These are phyloP conservation scores for Protomyces inundatus DNA, from an alignment of 1,139 yeast genomes.

Conservation along the genomic window DNA sequence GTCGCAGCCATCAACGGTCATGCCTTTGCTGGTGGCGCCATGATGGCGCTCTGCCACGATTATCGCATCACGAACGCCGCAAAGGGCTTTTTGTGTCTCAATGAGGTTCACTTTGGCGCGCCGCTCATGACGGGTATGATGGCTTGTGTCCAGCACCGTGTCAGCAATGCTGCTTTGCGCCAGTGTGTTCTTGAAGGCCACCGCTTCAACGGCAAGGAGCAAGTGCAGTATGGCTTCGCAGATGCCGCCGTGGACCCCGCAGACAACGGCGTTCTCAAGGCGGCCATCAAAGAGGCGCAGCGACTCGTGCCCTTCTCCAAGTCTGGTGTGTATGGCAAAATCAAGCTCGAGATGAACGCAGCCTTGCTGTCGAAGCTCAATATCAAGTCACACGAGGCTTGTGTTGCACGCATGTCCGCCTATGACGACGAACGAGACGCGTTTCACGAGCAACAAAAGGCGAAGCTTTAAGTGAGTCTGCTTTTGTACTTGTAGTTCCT, in stretches of 20 bases:
- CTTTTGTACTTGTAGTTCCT: not conserved
- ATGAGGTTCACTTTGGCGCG: conserved; percentile 41
- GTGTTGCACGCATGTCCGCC: not conserved
- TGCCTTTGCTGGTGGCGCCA: conserved; percentile 44
- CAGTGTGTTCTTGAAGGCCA: conserved; percentile 8
- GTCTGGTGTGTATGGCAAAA: conserved; percentile 7
- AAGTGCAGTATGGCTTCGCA: not conserved
- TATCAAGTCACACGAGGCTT: not conserved
- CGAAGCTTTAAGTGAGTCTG: not conserved
- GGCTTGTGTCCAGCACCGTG: not conserved
- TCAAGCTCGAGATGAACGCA: conserved; percentile 3
- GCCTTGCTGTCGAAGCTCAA: not conserved
- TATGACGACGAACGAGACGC: conserved; percentile 1
- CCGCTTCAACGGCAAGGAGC: conserved; percentile 6
- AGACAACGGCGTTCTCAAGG: conserved; percentile 1
- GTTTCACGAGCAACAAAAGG: not conserved
- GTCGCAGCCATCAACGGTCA: conserved; percentile 42
- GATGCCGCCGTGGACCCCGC: conserved; percentile 3
- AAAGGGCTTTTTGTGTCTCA: conserved; percentile 41
- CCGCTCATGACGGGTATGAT: conserved; percentile 6
- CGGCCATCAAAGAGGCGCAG: not conserved
- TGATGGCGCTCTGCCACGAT: conserved; percentile 41
- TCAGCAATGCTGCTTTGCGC: not conserved
- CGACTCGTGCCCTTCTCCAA: not conserved
- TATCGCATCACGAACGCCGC: conserved; percentile 42